Evolutionary conservation across 345 rosid genomes (phyloP), one percentile per base, ranked within the genome.

Genomic region (Boechera retrofracta): DNA sequence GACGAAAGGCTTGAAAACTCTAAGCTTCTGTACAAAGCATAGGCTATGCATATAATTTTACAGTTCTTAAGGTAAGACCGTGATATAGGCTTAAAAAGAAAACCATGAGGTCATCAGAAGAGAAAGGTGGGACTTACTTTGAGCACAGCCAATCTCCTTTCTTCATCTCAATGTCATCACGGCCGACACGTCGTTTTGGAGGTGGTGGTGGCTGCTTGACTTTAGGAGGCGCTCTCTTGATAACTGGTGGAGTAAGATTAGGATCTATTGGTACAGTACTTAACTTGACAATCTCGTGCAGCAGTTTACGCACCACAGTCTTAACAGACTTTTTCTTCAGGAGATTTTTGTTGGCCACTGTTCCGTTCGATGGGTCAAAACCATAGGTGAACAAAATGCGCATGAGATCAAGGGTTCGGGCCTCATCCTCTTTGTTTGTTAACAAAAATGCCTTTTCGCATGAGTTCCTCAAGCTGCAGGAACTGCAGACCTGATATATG

Each of bases 141-240:
- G 98, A 85, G 73, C 99, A 96, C 31, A 93, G 83, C 99, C 99
- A 96, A 81, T 96, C 99, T 59, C 98, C 99, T 79, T 86, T 96
- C 79, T 96, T 96, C 98, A 93, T 96, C 87, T 92, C 99, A 67
- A 89, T 63, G 56, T 91, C 99, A 86, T 91, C 96, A 51, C 99
- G 93, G 26, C 98, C 99, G n/a, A 96, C 93, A 33, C 95, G 89
- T 79, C 87, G 88, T 83, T 80, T 89, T 29, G 96, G 94, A 69
- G 98, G 83, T 29, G 98, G 94, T 3, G 99, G 99, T 69, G 96
- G 93, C 83, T 89, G 96, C 89, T 96, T 96, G 80, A 91, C 97
- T 85, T 91, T 93, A 54, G 93, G 93, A 12, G 99, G 98, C 32
- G 98, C 89, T 81, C 76, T 91, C 77, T 83, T 91, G 61, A 89